Evolutionary conservation across 2,329 filamentous ascomycete species (phyloP).

Genomic region (Dissoconium aciculare): DNA sequence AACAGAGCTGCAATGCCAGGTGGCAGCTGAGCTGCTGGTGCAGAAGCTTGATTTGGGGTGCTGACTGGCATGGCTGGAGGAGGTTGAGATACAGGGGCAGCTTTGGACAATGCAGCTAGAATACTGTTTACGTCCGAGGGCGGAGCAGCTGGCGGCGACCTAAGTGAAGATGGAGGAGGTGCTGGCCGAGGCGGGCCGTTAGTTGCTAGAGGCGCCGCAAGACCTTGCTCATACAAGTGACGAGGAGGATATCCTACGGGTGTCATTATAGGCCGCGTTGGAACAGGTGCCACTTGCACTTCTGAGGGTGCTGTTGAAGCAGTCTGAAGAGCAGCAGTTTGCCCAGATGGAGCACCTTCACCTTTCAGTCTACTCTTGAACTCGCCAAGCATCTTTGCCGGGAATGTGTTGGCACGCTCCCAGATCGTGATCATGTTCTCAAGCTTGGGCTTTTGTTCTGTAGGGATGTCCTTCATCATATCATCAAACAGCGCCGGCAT

Average conservation of each 20-base stretch:
- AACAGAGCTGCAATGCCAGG: conserved; percentile 17
- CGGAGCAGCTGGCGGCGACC: conserved; percentile 9
- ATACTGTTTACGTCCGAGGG: conserved; percentile 23
- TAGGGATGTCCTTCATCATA: conserved; percentile 72
- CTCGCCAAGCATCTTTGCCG: conserved; percentile 57
- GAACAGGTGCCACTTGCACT: conserved; percentile 15
- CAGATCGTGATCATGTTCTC: conserved; percentile 92
- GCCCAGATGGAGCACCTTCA: conserved; percentile 4
- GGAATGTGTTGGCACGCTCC: conserved; percentile 91
- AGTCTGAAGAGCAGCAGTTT: conserved; percentile 5
- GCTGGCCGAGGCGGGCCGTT: conserved; percentile 9
- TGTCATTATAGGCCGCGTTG: conserved; percentile 17
- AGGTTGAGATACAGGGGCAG: conserved; percentile 13
- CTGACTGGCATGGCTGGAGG: conserved; percentile 9
- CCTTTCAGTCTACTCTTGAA: conserved; percentile 53
- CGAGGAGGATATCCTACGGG: conserved; percentile 20
- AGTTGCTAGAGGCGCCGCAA: conserved; percentile 8
- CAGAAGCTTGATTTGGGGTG: conserved; percentile 7
- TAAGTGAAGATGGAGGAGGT: conserved; percentile 7
- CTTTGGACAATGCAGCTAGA: conserved; percentile 22
- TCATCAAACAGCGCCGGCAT: conserved; percentile 92
- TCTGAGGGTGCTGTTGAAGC: conserved; percentile 8
- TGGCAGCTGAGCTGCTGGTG: conserved; percentile 11
- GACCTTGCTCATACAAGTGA: conserved; percentile 20
- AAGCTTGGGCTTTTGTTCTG: conserved; percentile 97